Evolutionary conservation across 2,329 filamentous ascomycete genomes (phyloP).

Genomic region (Botryotinia globosa): DNA sequence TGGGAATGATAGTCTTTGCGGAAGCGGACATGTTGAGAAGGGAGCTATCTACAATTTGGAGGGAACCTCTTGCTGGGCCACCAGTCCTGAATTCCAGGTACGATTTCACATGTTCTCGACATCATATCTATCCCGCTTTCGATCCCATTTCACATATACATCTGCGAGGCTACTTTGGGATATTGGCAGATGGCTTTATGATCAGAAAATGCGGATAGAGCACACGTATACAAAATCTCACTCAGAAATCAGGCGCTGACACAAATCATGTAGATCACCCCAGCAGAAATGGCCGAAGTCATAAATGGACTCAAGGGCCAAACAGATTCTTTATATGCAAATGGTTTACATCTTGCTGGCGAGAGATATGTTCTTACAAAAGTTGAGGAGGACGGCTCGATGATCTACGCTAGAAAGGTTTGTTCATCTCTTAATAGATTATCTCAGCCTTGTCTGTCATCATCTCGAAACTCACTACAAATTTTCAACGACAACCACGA

Average conservation of each 20-base stretch:
- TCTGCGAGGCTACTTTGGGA: not conserved
- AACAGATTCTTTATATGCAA: conserved; percentile 62
- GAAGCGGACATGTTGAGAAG: conserved; percentile 75
- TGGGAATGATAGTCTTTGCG: conserved; percentile 64
- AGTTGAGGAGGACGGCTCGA: conserved; percentile 65
- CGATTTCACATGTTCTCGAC: conserved; percentile 14
- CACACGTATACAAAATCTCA: not conserved
- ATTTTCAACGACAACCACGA: not conserved
- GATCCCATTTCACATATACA: not conserved
- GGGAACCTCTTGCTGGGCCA: conserved; percentile 78
- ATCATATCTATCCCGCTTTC: not conserved
- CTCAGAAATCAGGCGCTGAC: conserved; percentile 5
- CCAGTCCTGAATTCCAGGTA: conserved; percentile 59
- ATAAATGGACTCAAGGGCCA: conserved; percentile 49
- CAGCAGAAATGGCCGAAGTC: conserved; percentile 59
- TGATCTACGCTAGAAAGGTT: conserved; percentile 85
- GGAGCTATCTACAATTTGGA: conserved; percentile 79
- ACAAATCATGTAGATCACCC: conserved; percentile 46
- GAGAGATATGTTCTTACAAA: conserved; percentile 76
- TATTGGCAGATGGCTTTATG: not conserved
- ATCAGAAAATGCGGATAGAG: not conserved
- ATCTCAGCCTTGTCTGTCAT: not conserved
- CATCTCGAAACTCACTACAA: not conserved
- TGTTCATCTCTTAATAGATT: conserved; percentile 29
- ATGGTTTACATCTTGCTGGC: conserved; percentile 73